Evolutionary conservation across 192 early-diverging fungal genomes (phyloP).

Genomic region (Podochytrium sp.): DNA sequence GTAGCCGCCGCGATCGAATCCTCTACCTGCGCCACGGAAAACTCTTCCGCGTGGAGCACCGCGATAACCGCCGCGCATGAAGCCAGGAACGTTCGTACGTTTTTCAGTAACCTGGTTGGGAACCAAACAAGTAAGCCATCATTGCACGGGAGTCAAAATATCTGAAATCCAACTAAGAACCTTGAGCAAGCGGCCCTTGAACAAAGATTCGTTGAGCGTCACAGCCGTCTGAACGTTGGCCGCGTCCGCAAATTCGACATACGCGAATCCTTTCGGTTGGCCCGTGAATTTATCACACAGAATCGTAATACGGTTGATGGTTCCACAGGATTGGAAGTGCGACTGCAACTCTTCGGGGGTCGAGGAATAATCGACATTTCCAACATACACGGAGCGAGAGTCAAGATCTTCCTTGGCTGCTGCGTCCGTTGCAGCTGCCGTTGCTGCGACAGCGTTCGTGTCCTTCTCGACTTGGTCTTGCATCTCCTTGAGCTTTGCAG

Average conservation of each 20-base stretch:
- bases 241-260: conserved; percentile 93
- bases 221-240: conserved; percentile 81
- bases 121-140: background rate
- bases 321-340: conserved; percentile 93
- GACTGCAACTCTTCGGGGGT: conserved; percentile 95
- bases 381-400: conserved; percentile 88
- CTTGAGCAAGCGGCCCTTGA: conserved; percentile 86
- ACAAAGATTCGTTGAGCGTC: conserved; percentile 84
- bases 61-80: conserved; percentile 76
- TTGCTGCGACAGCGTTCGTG: conserved; percentile 35
- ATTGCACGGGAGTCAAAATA: background rate
- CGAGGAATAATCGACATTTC: conserved; percentile 93
- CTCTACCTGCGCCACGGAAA: conserved; percentile 27
- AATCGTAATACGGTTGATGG: conserved; percentile 96
- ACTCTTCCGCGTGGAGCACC: conserved; percentile 71
- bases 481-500: conserved; percentile 77
- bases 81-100: conserved; percentile 93
- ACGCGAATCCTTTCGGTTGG: conserved; percentile 73
- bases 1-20: conserved; percentile 33
- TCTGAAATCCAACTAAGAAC: conserved; percentile 37
- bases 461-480: conserved; percentile 78
- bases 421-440: conserved; percentile 10
- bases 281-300: conserved; percentile 93
- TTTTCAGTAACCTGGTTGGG: conserved; percentile 80
- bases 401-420: conserved; percentile 76